A percentile compares a stretch with the other conserved stretches of the same genome.
These are phyloP conservation scores for Artomyces pyxidatus DNA, from an alignment of 768 basidiomycete species.

Conservation along the genomic window DNA sequence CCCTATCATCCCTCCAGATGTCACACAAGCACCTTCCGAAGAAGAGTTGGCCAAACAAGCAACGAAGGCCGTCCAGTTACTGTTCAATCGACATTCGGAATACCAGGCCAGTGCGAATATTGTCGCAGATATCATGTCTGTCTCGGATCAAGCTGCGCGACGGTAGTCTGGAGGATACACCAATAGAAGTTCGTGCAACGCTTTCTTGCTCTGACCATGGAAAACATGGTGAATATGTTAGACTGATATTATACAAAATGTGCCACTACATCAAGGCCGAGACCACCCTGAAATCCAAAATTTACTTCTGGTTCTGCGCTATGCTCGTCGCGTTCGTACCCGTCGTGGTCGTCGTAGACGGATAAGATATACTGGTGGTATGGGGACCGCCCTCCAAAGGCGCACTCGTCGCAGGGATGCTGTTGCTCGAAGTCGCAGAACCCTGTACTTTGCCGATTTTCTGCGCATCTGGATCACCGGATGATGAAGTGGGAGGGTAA, in stretches of 20 bases:
- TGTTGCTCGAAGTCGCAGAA: too few relatives aligned
- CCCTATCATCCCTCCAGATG: slow-evolving; percentile 9
- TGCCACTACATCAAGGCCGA: too few relatives aligned
- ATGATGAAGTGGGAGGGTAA: neutral
- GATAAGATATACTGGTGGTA: neutral
- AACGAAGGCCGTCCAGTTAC: slow-evolving; percentile 9
- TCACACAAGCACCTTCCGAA: slow-evolving; percentile 6
- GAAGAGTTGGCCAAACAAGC: slow-evolving; percentile 11
- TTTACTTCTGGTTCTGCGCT: neutral
- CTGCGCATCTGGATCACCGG: neutral
- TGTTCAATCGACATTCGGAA: slow-evolving; percentile 5
- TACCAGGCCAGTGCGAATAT: slow-evolving; percentile 12
- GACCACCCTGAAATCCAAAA: slow-evolving; percentile 4
- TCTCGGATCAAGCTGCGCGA: too few relatives aligned
- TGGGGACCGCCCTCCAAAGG: neutral
- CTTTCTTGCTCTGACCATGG: too few relatives aligned
- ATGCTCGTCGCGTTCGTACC: neutral
- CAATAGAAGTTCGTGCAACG: too few relatives aligned
- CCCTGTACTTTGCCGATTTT: neutral
- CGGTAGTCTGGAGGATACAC: too few relatives aligned
- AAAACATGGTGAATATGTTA: too few relatives aligned
- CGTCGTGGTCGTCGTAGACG: neutral
- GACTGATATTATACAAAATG: too few relatives aligned
- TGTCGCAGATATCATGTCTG: slow-evolving; percentile 14
- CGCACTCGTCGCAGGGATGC: neutral